phyloP scores from a whole-genome alignment of 1,284 basidiomycete genomes.

The Trichosporon asahii region DNA sequence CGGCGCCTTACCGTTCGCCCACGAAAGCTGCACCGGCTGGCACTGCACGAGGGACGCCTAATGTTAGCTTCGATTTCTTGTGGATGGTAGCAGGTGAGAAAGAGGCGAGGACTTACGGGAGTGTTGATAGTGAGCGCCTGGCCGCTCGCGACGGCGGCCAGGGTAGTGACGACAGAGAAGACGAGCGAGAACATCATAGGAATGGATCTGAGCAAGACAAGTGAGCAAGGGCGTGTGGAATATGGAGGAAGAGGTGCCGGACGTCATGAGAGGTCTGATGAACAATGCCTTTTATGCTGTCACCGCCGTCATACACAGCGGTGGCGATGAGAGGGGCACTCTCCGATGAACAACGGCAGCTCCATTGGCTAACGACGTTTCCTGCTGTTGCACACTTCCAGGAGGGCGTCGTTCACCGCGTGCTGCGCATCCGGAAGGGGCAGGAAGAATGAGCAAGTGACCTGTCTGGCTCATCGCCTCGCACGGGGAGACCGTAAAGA shows the following conservation, averaged over 20 bases:
- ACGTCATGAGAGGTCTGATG: not conserved
- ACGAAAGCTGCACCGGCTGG: conserved; percentile 54
- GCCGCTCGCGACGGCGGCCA: conserved; percentile 48
- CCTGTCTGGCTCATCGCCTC: not conserved
- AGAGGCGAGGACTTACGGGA: conserved; percentile 46
- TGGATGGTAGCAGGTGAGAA: not conserved
- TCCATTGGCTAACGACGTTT: no score
- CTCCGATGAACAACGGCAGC: no score
- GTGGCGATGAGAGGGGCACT: not conserved
- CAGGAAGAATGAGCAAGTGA: not conserved
- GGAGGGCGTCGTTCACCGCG: not conserved
- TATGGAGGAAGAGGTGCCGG: not conserved
- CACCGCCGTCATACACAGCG: not conserved
- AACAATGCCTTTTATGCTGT: not conserved
- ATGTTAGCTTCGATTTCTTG: not conserved
- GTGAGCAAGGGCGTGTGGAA: not conserved
- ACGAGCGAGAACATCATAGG: not conserved
- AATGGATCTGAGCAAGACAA: not conserved
- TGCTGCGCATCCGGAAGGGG: not conserved
- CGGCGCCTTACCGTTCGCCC: conserved; percentile 59
- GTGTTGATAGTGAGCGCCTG: conserved; percentile 61
- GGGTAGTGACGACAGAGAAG: not conserved
- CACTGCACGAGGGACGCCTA: conserved; percentile 44
- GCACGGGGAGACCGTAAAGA: not conserved
- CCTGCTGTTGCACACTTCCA: no score